A percentile compares a stretch with the other conserved stretches of the same genome.
These are phyloP conservation scores for Xylariaceae sp. DNA, from an alignment of 2,329 filamentous ascomycete genomes.

Conservation along the genomic window DNA sequence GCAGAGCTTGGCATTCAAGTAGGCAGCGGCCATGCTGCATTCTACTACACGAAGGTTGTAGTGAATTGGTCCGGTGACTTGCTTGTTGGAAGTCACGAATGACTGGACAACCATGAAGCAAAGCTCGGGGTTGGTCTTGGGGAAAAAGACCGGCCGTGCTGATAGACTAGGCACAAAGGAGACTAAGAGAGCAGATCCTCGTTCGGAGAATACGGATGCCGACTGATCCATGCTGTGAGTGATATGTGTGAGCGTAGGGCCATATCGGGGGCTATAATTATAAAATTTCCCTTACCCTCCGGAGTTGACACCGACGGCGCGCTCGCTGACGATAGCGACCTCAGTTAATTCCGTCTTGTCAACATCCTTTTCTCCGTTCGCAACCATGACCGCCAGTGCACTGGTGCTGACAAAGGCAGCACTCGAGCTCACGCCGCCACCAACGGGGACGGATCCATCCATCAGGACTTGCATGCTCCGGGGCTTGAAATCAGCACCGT, in stretches of 20 bases:
- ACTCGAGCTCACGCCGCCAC: conserved; percentile 87
- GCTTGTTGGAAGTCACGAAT: conserved; percentile 91
- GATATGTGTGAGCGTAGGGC: conserved; percentile 8
- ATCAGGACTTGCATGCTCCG: conserved; percentile 81
- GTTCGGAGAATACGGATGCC: conserved; percentile 86
- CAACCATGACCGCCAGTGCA: conserved; percentile 79
- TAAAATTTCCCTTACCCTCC: conserved; percentile 61
- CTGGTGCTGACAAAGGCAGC: conserved; percentile 90
- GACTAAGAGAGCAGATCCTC: conserved; percentile 82
- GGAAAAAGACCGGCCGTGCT: conserved; percentile 74
- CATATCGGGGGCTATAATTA: conserved; percentile 15
- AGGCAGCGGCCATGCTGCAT: conserved; percentile 78
- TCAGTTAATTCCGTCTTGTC: conserved; percentile 91
- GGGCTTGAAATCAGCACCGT: conserved; percentile 55
- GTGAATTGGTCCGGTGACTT: conserved; percentile 84
- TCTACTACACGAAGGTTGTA: conserved; percentile 98
- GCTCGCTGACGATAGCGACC: conserved; percentile 88
- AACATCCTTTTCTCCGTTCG: conserved; percentile 71
- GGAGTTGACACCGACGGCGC: conserved; percentile 91
- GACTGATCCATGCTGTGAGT: conserved; percentile 83
- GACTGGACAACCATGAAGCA: conserved; percentile 93
- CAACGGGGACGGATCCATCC: conserved; percentile 86
- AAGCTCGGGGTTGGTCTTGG: conserved; percentile 72
- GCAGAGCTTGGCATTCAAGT: conserved; percentile 54
- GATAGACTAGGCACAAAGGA: conserved; percentile 76